Base-by-base conservation (phyloP, 2,329 filamentous ascomycete species). In the Chalaropsis ovoidea region DNA sequence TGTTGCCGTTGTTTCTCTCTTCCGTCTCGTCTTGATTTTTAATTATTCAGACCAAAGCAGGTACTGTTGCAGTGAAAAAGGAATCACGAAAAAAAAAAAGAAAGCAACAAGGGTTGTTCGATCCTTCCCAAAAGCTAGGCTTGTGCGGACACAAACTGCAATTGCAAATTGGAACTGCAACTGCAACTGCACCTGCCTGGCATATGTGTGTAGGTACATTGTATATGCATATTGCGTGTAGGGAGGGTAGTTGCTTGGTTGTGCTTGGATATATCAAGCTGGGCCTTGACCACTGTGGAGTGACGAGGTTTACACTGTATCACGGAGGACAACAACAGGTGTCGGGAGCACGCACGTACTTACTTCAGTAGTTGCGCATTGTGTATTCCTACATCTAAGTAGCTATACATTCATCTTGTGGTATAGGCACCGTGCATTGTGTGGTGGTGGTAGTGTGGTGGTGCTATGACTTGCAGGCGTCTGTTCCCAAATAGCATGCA, bases 221-320 rank as follows among this genome's bases (percentile, higher is more conserved):
- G 47, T 22, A 52, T 52, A 52, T 58, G 52, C 52, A 58, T 58
- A 17, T 58, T 39, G 19, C 27, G 27, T 31, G 47, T 35, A 24
- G 52, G 52, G 52, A 24, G 52, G 52, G 52, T 58, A 58, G 52
- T 58, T 58, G 52, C 52, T n/a, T 31, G 11, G 52, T n/a, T 27
- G 27, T 58, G 52, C 52, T 35, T 58, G 24, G 52, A 35, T 58
- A 35, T 58, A 58, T 56, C 52, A 56, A 35, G 27, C 15, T 47
- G n/a, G 43, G 43, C 43, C 43, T 47, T n/a, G 43, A 47, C 43
- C 43, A n/a, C 43, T 47, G 43, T 17, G 8, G 15, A 6, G n/a
- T 17, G 43, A 19, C 24, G 27, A n/a, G 52, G 27, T 31, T 31
- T 31, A 31, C 52, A 27, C 52, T 56, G 52, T 47, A n/a, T 19